These are phyloP conservation scores for Pseudogymnoascus sp. DNA, from an alignment of 2,329 filamentous ascomycete genomes.

Conservation along the genomic window DNA sequence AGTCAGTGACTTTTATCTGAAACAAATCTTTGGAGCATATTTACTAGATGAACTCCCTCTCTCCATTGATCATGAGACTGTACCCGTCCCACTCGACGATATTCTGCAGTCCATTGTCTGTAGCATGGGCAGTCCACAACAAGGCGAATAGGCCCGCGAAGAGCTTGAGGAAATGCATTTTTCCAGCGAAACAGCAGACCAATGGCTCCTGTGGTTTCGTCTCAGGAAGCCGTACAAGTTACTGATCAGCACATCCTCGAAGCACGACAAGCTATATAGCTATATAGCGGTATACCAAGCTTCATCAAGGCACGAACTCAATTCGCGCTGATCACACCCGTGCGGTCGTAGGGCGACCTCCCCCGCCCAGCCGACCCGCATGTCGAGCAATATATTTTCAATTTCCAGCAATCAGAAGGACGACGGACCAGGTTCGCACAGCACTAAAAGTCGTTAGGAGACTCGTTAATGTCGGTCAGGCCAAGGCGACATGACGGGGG, in stretches of 20 bases:
- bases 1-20: not conserved
- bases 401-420: slow-evolving; percentile 10
- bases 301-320: slow-evolving; percentile 14
- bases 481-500: not conserved
- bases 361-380: slow-evolving; percentile 5
- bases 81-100: slow-evolving; percentile 46
- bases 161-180: slow-evolving; percentile 22
- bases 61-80: slow-evolving; percentile 42
- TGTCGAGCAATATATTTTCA: slow-evolving; percentile 1
- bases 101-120: slow-evolving; percentile 36
- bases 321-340: not conserved
- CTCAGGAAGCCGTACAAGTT: not conserved
- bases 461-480: not conserved
- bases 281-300: slow-evolving; percentile 4
- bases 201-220: not conserved
- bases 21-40: not conserved
- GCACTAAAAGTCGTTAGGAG: not conserved
- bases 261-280: not conserved
- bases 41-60: slow-evolving; percentile 40
- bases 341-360: not conserved
- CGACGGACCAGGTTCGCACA: not conserved
- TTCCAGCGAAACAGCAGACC: not conserved
- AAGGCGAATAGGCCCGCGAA: slow-evolving; percentile 20
- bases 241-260: not conserved
- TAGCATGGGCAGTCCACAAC: slow-evolving; percentile 26